A percentile compares a stretch with the other conserved stretches of the same genome.
These are phyloP conservation scores for Tetrahymena elliotti DNA, from an alignment of 73 alveolate genomes.

Conservation along the genomic window DNA sequence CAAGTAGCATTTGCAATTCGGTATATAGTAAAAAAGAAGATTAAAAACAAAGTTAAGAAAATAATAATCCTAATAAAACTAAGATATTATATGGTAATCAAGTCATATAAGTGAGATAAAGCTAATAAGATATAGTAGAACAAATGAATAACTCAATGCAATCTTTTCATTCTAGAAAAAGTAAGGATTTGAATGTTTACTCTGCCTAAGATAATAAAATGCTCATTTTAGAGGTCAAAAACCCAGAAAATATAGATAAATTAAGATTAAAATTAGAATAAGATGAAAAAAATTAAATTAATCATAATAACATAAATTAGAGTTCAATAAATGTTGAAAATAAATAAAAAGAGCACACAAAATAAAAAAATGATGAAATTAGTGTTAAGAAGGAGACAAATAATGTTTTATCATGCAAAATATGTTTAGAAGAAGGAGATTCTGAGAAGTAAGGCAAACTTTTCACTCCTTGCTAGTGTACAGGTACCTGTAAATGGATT, in stretches of 20 bases:
- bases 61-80: not conserved
- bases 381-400: not conserved
- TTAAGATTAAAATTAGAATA: not conserved
- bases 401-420: not conserved
- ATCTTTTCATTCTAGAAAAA: not conserved
- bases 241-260: not conserved
- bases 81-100: not conserved
- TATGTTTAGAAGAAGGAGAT: not conserved
- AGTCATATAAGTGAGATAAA: not conserved
- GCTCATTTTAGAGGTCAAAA: not conserved
- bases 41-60: not conserved
- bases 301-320: not conserved
- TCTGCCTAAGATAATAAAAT: not conserved
- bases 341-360: not conserved
- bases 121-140: not conserved
- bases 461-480: not conserved
- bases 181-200: not conserved
- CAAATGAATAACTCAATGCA: not conserved
- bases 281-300: not conserved
- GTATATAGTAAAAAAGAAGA: not conserved
- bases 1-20: not conserved
- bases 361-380: not conserved
- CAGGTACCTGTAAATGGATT: not conserved
- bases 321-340: not conserved
- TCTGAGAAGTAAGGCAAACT: not conserved